These are phyloP conservation scores for Aspergillus wentii DNA, from an alignment of 495 filamentous ascomycete species.

Conservation along the genomic window DNA sequence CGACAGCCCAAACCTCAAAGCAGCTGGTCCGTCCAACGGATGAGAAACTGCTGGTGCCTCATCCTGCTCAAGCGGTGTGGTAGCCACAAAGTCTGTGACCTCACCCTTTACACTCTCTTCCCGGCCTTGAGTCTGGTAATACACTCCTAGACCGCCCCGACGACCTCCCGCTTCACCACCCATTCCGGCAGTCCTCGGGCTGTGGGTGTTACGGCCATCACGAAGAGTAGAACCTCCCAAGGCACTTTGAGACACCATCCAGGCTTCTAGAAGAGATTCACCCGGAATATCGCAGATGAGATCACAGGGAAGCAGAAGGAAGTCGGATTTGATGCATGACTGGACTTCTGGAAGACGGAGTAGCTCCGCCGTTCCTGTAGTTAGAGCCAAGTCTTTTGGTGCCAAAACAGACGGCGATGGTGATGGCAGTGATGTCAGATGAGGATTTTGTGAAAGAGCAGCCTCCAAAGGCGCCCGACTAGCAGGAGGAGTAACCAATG, in stretches of 20 bases:
- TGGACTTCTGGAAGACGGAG: constrained; percentile 74
- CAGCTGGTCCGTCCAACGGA: constrained; percentile 43
- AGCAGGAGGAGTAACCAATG: constrained; percentile 74
- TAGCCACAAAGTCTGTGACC: constrained; percentile 84
- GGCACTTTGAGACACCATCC: constrained; percentile 82
- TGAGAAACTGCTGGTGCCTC: constrained; percentile 48
- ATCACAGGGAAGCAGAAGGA: constrained; percentile 89
- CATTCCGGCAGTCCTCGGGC: constrained; percentile 29
- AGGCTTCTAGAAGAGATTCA: constrained; percentile 75
- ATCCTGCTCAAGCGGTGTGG: constrained; percentile 54
- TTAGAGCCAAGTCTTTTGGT: constrained; percentile 65
- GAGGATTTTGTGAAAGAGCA: constrained; percentile 79
- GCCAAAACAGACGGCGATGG: constrained; percentile 72
- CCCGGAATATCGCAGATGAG: constrained; percentile 86
- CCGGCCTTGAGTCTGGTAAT: constrained; percentile 75
- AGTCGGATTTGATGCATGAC: constrained; percentile 70
- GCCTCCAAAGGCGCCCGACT: constrained; percentile 65
- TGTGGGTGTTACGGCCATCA: constrained; percentile 22
- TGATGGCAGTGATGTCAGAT: constrained; percentile 73
- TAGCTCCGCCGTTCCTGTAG: constrained; percentile 85
- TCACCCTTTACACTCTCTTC: constrained; percentile 76
- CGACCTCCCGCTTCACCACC: constrained; percentile 51
- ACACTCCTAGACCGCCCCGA: constrained; percentile 79
- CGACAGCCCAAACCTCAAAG: constrained; percentile 58
- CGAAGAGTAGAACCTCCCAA: constrained; percentile 41